phyloP scores from a whole-genome alignment of 768 basidiomycete species.

The Leccinum longicurvipes region DNA sequence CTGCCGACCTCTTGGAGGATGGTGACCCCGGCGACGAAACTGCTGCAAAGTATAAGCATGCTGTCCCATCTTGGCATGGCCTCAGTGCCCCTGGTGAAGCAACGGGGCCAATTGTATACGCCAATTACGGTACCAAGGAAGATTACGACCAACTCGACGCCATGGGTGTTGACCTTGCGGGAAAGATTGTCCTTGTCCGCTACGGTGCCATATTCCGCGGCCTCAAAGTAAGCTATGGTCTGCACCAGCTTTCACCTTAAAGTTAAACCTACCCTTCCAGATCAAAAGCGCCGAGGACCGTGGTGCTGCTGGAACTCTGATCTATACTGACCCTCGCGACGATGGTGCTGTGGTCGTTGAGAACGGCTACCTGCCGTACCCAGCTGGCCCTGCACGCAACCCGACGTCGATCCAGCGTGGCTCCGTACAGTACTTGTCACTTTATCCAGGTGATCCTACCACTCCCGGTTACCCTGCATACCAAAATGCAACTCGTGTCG shows the following conservation, averaged over 20 bases:
- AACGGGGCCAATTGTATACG: constrained; percentile 69
- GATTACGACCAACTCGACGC: constrained; percentile 64
- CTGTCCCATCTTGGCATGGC: constrained; percentile 85
- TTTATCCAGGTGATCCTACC: constrained; percentile 73
- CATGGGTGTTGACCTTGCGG: constrained; percentile 68
- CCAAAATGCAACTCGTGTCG: constrained; percentile 65
- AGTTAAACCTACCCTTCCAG: constrained; percentile 34
- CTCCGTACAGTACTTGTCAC: constrained; percentile 66
- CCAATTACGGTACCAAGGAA: constrained; percentile 72
- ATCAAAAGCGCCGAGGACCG: constrained; percentile 80
- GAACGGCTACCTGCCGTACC: constrained; percentile 72
- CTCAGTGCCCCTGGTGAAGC: constrained; percentile 75
- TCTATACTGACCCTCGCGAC: constrained; percentile 84
- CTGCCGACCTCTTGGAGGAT: constrained; percentile 72
- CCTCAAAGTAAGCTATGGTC: constrained; percentile 55
- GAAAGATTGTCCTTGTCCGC: constrained; percentile 73
- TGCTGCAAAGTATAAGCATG: constrained; percentile 61
- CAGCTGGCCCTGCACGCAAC: constrained; percentile 83
- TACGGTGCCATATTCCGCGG: constrained; percentile 82
- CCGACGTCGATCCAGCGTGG: constrained; percentile 82
- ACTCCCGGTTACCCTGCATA: constrained; percentile 90
- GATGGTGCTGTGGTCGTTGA: constrained; percentile 74
- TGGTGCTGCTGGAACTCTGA: constrained; percentile 74
- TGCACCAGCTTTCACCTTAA: constrained; percentile 4
- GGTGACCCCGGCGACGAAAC: constrained; percentile 68